phyloP scores from a whole-genome alignment of 2,329 filamentous ascomycete genomes.

The Calonectria ilicicola region DNA sequence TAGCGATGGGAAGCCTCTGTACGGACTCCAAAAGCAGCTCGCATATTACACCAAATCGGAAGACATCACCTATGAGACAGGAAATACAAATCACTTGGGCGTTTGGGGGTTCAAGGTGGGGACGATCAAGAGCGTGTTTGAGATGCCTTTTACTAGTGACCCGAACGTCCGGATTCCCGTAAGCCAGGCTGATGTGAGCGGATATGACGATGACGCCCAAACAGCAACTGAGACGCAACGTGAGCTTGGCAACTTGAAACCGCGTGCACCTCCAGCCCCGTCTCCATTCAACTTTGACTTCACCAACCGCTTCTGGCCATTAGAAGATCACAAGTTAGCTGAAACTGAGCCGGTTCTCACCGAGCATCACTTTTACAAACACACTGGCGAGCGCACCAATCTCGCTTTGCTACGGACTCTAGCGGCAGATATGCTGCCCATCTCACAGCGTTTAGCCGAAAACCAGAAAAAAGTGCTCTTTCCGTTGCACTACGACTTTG shows the following conservation, averaged over 20 bases:
- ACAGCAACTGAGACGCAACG: background rate
- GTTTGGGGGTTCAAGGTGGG: background rate
- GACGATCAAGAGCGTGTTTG: background rate
- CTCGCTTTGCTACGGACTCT: background rate
- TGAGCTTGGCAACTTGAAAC: background rate
- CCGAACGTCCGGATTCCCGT: background rate
- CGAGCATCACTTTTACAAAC: background rate
- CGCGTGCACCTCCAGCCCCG: background rate
- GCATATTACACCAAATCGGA: background rate
- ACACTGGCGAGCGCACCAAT: background rate
- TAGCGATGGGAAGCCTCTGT: background rate
- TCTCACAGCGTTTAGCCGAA: background rate
- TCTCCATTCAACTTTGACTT: background rate
- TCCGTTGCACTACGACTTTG: background rate
- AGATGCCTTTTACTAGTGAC: background rate
- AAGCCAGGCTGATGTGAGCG: background rate
- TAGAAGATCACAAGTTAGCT: background rate
- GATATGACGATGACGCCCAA: background rate
- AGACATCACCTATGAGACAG: background rate
- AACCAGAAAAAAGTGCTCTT: background rate
- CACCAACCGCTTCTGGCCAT: background rate
- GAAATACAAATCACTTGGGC: background rate
- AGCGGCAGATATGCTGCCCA: background rate
- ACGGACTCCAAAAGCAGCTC: background rate
- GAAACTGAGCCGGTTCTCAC: background rate